A percentile compares a stretch with the other conserved stretches of the same genome.
These are phyloP conservation scores for Craspedostauros australis DNA, from an alignment of 108 stramenopile genomes.

Conservation along the genomic window DNA sequence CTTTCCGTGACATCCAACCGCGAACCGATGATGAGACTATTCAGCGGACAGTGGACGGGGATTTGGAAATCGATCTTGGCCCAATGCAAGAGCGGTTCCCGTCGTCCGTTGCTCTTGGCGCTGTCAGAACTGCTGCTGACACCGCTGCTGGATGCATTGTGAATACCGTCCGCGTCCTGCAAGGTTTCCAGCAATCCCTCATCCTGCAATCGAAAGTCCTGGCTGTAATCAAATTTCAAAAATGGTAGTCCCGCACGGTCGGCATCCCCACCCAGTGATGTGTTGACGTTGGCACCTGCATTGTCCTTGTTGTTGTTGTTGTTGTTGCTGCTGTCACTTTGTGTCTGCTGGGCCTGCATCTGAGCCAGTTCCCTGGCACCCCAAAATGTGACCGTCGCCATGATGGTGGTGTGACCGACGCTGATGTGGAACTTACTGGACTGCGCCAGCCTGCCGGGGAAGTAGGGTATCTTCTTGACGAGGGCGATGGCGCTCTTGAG, in stretches of 20 bases:
- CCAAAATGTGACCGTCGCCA: slow-evolving; percentile 96
- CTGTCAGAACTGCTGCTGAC: slow-evolving; percentile 5
- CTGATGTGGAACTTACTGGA: slow-evolving; percentile 87
- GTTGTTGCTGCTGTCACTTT: background rate
- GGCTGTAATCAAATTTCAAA: slow-evolving; percentile 66
- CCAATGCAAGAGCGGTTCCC: slow-evolving; percentile 76
- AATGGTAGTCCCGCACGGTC: slow-evolving; percentile 73
- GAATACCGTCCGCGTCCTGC: slow-evolving; percentile 15
- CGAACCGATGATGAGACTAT: slow-evolving; percentile 88
- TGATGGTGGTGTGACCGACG: slow-evolving; percentile 93
- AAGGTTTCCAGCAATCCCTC: slow-evolving; percentile 62
- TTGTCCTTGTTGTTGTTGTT: slow-evolving; percentile 7
- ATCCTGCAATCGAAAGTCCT: slow-evolving; percentile 73
- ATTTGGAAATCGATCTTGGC: slow-evolving; percentile 86
- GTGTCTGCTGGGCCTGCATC: slow-evolving; percentile 1
- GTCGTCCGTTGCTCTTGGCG: slow-evolving; percentile 8
- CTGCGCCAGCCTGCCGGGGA: slow-evolving; percentile 41
- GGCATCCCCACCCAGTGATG: slow-evolving; percentile 72
- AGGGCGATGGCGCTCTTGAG: slow-evolving; percentile 79
- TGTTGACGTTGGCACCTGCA: slow-evolving; percentile 15
- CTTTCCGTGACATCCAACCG: slow-evolving; percentile 75
- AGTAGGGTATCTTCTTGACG: slow-evolving; percentile 85
- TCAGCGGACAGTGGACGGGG: slow-evolving; percentile 83
- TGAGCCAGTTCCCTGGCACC: slow-evolving; percentile 79
- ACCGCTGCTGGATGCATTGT: slow-evolving; percentile 2